Conservation (phyloP, 2,329 filamentous ascomycete species). For the Cercospora nicotianae region DNA sequence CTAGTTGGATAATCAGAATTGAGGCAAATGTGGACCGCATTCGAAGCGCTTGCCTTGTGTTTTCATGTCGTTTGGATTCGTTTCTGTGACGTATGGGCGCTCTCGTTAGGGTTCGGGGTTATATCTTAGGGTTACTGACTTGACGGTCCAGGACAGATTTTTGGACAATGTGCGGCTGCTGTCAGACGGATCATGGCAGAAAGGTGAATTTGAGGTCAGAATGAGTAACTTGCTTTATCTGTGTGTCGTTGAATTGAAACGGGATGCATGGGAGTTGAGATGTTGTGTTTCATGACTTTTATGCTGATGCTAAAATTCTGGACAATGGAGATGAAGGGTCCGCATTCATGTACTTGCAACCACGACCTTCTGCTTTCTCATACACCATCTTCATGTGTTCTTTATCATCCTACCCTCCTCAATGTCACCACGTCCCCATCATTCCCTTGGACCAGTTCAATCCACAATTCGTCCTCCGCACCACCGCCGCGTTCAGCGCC, state of each 20-base stretch:
- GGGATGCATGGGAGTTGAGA: not conserved
- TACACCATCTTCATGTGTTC: too few species aligned
- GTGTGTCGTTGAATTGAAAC: not conserved
- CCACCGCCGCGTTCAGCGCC: not conserved
- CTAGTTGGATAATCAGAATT: not conserved
- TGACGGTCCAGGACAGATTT: not conserved
- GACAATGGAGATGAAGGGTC: too few species aligned
- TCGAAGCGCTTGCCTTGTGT: not conserved
- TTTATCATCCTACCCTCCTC: not conserved
- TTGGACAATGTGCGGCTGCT: not conserved
- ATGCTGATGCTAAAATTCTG: not conserved
- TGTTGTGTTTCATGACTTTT: not conserved
- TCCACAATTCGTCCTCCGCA: not conserved
- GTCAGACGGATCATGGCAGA: too few species aligned
- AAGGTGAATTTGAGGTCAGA: too few species aligned
- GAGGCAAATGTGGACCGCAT: not conserved
- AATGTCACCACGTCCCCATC: not conserved
- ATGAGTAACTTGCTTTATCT: not conserved
- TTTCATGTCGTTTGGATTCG: too few species aligned
- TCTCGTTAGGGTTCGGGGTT: not conserved
- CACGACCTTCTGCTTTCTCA: too few species aligned
- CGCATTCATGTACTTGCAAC: not conserved
- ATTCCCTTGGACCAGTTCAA: slow-evolving; percentile 16
- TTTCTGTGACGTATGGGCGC: too few species aligned
- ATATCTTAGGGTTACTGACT: not conserved